phyloP scores from a whole-genome alignment of 768 basidiomycete genomes.

The Chalciporus sphaerocephalus region DNA sequence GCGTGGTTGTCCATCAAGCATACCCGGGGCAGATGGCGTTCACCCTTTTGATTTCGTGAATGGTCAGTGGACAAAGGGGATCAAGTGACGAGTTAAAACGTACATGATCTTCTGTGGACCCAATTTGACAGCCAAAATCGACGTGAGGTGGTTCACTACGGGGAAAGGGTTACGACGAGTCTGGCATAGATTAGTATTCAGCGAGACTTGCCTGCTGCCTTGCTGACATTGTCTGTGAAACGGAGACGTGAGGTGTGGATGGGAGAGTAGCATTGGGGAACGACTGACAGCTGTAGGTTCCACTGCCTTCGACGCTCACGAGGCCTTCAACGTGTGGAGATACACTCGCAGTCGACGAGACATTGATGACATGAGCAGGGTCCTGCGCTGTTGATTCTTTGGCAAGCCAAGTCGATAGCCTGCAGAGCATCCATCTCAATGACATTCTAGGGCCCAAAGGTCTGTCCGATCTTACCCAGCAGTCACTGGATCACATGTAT shows the following conservation, averaged over 20 bases:
- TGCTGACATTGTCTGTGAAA: constrained; percentile 66
- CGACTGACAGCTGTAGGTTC: constrained; percentile 75
- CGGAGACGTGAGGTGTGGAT: not conserved
- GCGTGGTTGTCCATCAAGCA: constrained; percentile 2
- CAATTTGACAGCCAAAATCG: constrained; percentile 63
- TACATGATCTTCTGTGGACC: constrained; percentile 60
- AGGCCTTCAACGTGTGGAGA: constrained; percentile 45
- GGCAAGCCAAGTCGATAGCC: constrained; percentile 47
- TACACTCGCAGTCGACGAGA: constrained; percentile 67
- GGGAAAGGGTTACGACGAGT: not conserved
- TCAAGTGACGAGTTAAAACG: constrained; percentile 24
- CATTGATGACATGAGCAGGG: constrained; percentile 77
- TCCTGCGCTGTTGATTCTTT: constrained; percentile 60
- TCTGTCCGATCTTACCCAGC: constrained; percentile 30
- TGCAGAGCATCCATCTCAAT: constrained; percentile 5
- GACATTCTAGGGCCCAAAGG: not conserved
- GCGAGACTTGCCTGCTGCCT: constrained; percentile 58
- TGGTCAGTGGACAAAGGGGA: not conserved
- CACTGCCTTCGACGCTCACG: constrained; percentile 52
- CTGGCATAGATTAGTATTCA: not conserved
- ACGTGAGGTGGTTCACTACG: constrained; percentile 76
- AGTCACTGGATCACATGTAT: constrained; percentile 35
- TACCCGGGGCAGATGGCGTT: constrained; percentile 85
- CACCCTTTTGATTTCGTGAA: constrained; percentile 44
- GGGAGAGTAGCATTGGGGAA: not conserved